These are phyloP conservation scores for Hortaea sp. DNA, from an alignment of 2,329 filamentous ascomycete species.

Conservation along the genomic window DNA sequence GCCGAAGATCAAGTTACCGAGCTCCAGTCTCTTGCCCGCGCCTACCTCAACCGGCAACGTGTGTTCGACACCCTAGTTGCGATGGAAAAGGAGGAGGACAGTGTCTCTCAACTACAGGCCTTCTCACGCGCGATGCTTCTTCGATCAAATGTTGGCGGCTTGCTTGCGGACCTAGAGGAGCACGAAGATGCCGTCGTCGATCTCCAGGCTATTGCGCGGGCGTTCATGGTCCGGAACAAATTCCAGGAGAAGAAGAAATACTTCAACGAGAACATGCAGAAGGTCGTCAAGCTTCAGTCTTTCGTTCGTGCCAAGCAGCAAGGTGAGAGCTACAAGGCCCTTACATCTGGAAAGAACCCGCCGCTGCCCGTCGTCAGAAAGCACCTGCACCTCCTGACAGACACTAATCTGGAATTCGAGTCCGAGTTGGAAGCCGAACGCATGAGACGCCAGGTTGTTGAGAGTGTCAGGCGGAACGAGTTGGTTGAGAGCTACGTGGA, in stretches of 20 bases:
- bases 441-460: constrained; percentile 87
- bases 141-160: constrained; percentile 60
- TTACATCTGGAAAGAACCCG: constrained; percentile 92
- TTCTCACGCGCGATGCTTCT: constrained; percentile 69
- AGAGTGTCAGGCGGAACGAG: constrained; percentile 95
- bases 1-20: constrained; percentile 48
- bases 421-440: constrained; percentile 96
- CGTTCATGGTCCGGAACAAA: constrained; percentile 58
- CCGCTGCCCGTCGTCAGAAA: constrained; percentile 95
- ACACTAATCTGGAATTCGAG: constrained; percentile 98
- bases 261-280: constrained; percentile 96
- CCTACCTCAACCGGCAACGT: constrained; percentile 52
- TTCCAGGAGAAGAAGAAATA: constrained; percentile 81
- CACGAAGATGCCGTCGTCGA: constrained; percentile 69
- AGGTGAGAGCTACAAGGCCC: constrained; percentile 93
- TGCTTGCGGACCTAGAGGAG: constrained; percentile 68
- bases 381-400: constrained; percentile 93
- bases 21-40: constrained; percentile 59
- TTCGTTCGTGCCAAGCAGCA: constrained; percentile 91
- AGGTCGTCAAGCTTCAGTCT: constrained; percentile 97
- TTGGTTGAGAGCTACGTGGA: constrained; percentile 96
- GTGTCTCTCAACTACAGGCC: constrained; percentile 62
- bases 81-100: constrained; percentile 57
- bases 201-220: constrained; percentile 65
- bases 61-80: constrained; percentile 56